Conservation (phyloP, 768 basidiomycete genomes). For the Lepiota subincarnata region DNA sequence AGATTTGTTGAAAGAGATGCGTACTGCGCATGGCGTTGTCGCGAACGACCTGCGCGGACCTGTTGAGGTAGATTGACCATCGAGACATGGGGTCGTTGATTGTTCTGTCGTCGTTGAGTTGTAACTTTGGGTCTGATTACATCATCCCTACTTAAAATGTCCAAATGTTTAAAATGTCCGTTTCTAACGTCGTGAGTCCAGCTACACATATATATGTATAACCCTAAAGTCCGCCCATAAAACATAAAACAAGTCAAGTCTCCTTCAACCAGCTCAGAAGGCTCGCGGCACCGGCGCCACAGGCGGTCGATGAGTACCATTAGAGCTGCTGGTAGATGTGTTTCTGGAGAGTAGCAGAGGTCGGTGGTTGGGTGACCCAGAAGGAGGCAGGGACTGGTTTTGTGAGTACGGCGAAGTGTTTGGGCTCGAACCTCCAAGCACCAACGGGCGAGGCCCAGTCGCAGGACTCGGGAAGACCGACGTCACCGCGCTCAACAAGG, state of each 20-base stretch:
- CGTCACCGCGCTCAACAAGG: conserved; percentile 14
- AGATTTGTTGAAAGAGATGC: background rate
- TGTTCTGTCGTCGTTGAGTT: background rate
- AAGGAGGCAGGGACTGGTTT: background rate
- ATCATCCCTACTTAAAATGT: background rate
- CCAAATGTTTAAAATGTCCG: background rate
- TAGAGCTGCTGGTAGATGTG: background rate
- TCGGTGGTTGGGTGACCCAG: background rate
- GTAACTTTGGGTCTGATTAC: background rate
- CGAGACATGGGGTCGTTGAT: conserved; percentile 30
- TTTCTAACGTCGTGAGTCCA: background rate
- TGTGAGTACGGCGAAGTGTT: background rate
- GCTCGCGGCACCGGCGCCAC: background rate
- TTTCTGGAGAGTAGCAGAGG: conserved; percentile 4
- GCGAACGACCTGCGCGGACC: conserved; percentile 33
- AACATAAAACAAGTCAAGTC: background rate
- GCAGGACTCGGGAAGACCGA: conserved; percentile 8
- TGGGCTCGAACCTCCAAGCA: background rate
- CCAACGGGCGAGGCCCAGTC: conserved; percentile 7
- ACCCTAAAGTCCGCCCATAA: background rate
- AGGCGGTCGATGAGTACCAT: background rate
- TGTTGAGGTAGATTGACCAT: conserved; percentile 32
- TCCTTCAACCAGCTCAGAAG: background rate
- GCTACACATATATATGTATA: background rate
- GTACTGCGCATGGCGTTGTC: conserved; percentile 33